Percentiles rank a stretch among this genome's conserved stretches.
Conservation (phyloP, 163 green algal species). For the Picocystis sp. region DNA sequence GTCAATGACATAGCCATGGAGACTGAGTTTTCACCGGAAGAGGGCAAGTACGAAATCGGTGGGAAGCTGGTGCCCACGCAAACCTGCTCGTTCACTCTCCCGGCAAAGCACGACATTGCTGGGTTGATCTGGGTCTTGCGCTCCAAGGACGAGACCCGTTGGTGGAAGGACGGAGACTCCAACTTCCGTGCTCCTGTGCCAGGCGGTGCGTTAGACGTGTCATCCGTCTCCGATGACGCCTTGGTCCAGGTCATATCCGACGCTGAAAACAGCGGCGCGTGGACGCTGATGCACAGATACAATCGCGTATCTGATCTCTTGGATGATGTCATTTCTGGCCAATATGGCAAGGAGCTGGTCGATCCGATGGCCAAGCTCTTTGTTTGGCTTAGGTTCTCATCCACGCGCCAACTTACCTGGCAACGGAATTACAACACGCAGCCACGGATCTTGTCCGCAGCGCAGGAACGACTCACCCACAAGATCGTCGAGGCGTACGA, state of each 20-base stretch:
- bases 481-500: constrained; percentile 35
- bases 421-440: constrained; percentile 98
- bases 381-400: constrained; percentile 75
- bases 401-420: constrained; percentile 82
- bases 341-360: constrained; percentile 15
- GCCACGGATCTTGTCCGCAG: constrained; percentile 71
- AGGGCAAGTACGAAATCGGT: too few species aligned
- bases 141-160: constrained; percentile 20
- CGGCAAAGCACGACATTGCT: constrained; percentile 1
- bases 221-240: constrained; percentile 12
- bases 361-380: constrained; percentile 50
- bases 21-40: neutral
- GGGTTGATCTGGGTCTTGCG: constrained; percentile 34
- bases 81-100: too few species aligned
- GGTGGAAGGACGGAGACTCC: constrained; percentile 18
- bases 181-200: constrained; percentile 5
- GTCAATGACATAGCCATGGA: constrained; percentile 6
- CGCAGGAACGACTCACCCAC: constrained; percentile 69
- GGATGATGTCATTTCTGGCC: constrained; percentile 29
- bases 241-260: constrained; percentile 53
- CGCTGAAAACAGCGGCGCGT: constrained; percentile 48
- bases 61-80: too few species aligned
- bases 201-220: neutral
- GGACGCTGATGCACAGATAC: constrained; percentile 95
- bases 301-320: constrained; percentile 59